These are phyloP conservation scores for Ampelomyces quisqualis DNA, from an alignment of 2,329 filamentous ascomycete species.

Conservation along the genomic window DNA sequence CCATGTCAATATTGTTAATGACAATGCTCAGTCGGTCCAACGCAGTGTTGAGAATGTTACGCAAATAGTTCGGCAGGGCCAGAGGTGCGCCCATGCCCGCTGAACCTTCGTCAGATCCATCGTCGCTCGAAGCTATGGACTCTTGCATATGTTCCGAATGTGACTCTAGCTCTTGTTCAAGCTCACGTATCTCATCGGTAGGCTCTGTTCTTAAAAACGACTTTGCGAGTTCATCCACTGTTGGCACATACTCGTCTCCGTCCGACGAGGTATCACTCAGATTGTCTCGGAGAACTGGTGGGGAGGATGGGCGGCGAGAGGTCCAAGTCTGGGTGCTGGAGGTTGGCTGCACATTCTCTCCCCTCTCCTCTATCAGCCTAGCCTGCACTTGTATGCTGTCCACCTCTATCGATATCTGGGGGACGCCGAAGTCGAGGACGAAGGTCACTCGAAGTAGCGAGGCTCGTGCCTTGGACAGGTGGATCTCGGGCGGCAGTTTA, in stretches of 20 bases:
- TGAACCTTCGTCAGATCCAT: constrained; percentile 62
- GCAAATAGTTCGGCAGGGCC: constrained; percentile 68
- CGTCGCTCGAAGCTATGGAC: constrained; percentile 60
- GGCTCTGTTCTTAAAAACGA: constrained; percentile 77
- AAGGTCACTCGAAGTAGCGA: constrained; percentile 76
- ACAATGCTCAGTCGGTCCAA: constrained; percentile 68
- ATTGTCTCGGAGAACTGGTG: constrained; percentile 11
- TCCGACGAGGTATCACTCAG: constrained; percentile 22
- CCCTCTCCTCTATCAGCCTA: constrained; percentile 22
- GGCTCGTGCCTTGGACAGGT: constrained; percentile 72
- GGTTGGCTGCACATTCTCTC: constrained; percentile 7
- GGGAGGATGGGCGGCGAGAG: constrained; percentile 9
- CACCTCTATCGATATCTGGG: constrained; percentile 77
- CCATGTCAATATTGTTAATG: constrained; percentile 65
- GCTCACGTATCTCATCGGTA: constrained; percentile 62
- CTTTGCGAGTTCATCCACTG: constrained; percentile 70
- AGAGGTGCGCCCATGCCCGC: constrained; percentile 71
- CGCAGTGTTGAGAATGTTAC: constrained; percentile 71
- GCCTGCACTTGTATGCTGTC: constrained; percentile 73
- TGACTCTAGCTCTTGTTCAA: constrained; percentile 68
- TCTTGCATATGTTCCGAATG: constrained; percentile 64
- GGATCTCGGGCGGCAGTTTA: constrained; percentile 62
- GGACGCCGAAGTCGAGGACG: constrained; percentile 83
- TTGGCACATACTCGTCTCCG: constrained; percentile 56
- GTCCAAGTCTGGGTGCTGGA: constrained; percentile 5